phyloP scores from a whole-genome alignment of 1,284 basidiomycete species.

The Sanguinoderma infundibulare region DNA sequence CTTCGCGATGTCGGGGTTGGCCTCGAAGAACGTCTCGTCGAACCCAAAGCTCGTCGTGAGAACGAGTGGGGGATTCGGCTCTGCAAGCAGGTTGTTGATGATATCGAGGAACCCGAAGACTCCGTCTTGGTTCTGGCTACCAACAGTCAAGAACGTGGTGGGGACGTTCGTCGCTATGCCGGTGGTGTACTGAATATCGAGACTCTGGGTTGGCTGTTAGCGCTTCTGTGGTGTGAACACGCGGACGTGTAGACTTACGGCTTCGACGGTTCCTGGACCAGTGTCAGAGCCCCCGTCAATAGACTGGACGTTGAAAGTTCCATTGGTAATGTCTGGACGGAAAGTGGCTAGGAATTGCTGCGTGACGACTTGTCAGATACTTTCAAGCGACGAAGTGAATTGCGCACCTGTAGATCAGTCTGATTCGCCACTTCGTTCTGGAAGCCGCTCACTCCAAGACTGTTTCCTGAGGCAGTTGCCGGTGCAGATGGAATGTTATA shows the following conservation, averaged over 20 bases:
- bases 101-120: slow-evolving; percentile 33
- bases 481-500: slow-evolving; percentile 56
- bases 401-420: slow-evolving; percentile 47
- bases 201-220: slow-evolving; percentile 47
- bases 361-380: background rate
- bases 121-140: slow-evolving; percentile 19
- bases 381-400: background rate
- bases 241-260: slow-evolving; percentile 11
- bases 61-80: slow-evolving; percentile 35
- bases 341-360: slow-evolving; percentile 55
- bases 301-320: slow-evolving; percentile 17
- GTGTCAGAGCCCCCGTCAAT: slow-evolving; percentile 40
- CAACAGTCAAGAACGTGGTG: slow-evolving; percentile 21
- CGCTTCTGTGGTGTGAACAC: slow-evolving; percentile 48
- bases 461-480: slow-evolving; percentile 45
- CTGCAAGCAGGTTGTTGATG: slow-evolving; percentile 33
- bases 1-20: slow-evolving; percentile 50
- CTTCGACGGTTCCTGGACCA: slow-evolving; percentile 22
- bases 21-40: slow-evolving; percentile 45
- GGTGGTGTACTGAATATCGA: slow-evolving; percentile 67
- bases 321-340: slow-evolving; percentile 48
- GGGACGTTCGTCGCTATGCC: slow-evolving; percentile 56
- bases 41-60: slow-evolving; percentile 50
- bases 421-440: slow-evolving; percentile 54
- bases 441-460: slow-evolving; percentile 59